phyloP scores from a whole-genome alignment of 1,284 basidiomycete genomes.

The Sutorius eximius region DNA sequence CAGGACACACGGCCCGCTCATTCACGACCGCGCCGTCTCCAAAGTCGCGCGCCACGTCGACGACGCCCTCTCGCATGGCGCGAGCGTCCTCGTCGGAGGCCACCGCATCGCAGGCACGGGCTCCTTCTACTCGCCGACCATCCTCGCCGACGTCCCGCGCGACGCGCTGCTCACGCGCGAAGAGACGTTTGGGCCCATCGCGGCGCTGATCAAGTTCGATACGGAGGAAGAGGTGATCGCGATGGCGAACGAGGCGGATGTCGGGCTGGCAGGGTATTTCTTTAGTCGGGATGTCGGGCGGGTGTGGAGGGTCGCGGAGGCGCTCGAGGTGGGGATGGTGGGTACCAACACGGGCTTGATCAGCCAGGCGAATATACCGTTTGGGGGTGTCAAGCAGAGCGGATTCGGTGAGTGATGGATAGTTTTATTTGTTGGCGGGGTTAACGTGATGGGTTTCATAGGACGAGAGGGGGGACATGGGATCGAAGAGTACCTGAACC shows the following conservation, averaged over 20 bases:
- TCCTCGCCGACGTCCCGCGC: conserved; percentile 83
- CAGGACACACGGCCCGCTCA: conserved; percentile 92
- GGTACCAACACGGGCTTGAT: conserved; percentile 85
- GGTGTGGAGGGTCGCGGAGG: conserved; percentile 97
- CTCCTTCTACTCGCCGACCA: conserved; percentile 84
- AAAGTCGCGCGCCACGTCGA: conserved; percentile 90
- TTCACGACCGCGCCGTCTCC: conserved; percentile 81
- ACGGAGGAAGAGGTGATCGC: conserved; percentile 91
- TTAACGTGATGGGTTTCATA: conserved; percentile 19
- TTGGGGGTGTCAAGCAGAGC: conserved; percentile 91
- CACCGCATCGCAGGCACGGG: conserved; percentile 40
- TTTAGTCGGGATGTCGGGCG: conserved; percentile 88
- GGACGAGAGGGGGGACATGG: conserved; percentile 79
- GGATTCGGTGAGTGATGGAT: conserved; percentile 55
- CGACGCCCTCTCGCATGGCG: conserved; percentile 82
- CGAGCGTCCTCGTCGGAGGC: conserved; percentile 85
- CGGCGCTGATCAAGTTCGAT: conserved; percentile 80
- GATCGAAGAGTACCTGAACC: conserved; percentile 82
- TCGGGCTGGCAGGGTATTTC: conserved; percentile 93
- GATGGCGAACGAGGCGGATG: conserved; percentile 81
- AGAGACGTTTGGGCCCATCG: conserved; percentile 89
- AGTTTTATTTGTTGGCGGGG: too few relatives aligned
- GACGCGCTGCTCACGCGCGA: conserved; percentile 66
- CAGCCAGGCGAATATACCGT: conserved; percentile 82
- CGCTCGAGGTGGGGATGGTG: conserved; percentile 95